Evolutionary conservation across 495 filamentous ascomycete genomes (phyloP).

Genomic region (Xanthoparmelia taractica): DNA sequence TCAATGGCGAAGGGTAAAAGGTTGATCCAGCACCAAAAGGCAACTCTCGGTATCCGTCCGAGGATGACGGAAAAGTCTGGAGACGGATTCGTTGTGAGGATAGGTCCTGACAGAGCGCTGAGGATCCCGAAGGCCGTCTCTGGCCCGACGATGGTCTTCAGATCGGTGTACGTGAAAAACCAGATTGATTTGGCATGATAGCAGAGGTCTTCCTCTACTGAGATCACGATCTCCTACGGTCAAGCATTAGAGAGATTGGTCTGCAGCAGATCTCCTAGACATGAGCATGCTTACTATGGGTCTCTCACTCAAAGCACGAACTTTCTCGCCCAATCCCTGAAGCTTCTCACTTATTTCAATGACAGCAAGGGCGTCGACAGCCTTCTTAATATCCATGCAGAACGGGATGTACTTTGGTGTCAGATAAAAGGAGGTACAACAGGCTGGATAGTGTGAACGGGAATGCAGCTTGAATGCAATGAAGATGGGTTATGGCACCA

Average conservation of each 20-base stretch:
- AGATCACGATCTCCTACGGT: not conserved
- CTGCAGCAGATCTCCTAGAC: not conserved
- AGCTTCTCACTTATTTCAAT: not conserved
- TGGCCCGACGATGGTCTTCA: slow-evolving; percentile 36
- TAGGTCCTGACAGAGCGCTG: slow-evolving; percentile 26
- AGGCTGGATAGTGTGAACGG: not conserved
- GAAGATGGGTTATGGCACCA: not conserved
- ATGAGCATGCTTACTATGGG: not conserved
- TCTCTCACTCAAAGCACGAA: not conserved
- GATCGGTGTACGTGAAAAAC: slow-evolving; percentile 36
- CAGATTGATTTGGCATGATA: slow-evolving; percentile 26
- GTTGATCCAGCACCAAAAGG: slow-evolving; percentile 27
- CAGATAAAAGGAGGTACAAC: not conserved
- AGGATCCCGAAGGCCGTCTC: slow-evolving; percentile 33
- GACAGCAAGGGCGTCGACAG: not conserved
- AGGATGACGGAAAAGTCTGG: slow-evolving; percentile 11
- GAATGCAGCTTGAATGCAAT: not conserved
- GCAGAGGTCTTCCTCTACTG: not conserved
- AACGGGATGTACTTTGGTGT: not conserved
- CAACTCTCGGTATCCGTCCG: slow-evolving; percentile 15
- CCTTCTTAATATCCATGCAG: not conserved
- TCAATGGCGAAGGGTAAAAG: slow-evolving; percentile 39
- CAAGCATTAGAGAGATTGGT: not conserved
- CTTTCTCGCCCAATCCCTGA: not conserved
- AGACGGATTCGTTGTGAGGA: slow-evolving; percentile 7